These are phyloP conservation scores for Ambrosiella beaveri DNA, from an alignment of 2,329 filamentous ascomycete species.

Conservation along the genomic window DNA sequence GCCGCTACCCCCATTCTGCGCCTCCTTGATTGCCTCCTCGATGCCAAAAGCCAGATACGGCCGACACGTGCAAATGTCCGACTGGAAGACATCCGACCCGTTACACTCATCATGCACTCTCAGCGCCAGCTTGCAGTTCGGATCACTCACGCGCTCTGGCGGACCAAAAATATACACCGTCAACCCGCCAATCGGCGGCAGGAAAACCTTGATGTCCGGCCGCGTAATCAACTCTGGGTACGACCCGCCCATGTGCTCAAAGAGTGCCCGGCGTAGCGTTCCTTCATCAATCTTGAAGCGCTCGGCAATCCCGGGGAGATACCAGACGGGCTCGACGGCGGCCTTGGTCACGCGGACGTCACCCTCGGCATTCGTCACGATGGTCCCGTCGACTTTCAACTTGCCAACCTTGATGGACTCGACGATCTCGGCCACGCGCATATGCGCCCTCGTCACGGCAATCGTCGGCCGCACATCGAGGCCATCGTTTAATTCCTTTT, in stretches of 20 bases:
- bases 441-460: slow-evolving; percentile 80
- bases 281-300: slow-evolving; percentile 91
- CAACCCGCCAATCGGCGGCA: slow-evolving; percentile 82
- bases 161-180: slow-evolving; percentile 97
- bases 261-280: slow-evolving; percentile 66
- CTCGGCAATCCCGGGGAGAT: slow-evolving; percentile 72
- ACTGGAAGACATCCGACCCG: slow-evolving; percentile 92
- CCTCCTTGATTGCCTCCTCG: slow-evolving; percentile 92
- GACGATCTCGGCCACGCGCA: slow-evolving; percentile 84
- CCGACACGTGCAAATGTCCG: slow-evolving; percentile 91
- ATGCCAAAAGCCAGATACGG: slow-evolving; percentile 96
- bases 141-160: slow-evolving; percentile 81
- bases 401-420: slow-evolving; percentile 69
- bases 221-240: slow-evolving; percentile 95
- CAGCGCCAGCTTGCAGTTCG: slow-evolving; percentile 61
- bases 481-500: slow-evolving; percentile 5
- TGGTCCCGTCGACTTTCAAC: slow-evolving; percentile 65
- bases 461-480: slow-evolving; percentile 68
- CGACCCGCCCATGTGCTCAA: slow-evolving; percentile 89
- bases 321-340: slow-evolving; percentile 89
- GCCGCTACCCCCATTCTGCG: slow-evolving; percentile 80
- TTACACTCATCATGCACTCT: slow-evolving; percentile 78
- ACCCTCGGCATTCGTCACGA: slow-evolving; percentile 69
- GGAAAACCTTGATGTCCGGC: slow-evolving; percentile 83
- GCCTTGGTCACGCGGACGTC: slow-evolving; percentile 93